Evolutionary conservation across 2,329 filamentous ascomycete genomes (phyloP), one percentile per base, ranked within the genome.

Genomic region (Aspergillus glaucus): DNA sequence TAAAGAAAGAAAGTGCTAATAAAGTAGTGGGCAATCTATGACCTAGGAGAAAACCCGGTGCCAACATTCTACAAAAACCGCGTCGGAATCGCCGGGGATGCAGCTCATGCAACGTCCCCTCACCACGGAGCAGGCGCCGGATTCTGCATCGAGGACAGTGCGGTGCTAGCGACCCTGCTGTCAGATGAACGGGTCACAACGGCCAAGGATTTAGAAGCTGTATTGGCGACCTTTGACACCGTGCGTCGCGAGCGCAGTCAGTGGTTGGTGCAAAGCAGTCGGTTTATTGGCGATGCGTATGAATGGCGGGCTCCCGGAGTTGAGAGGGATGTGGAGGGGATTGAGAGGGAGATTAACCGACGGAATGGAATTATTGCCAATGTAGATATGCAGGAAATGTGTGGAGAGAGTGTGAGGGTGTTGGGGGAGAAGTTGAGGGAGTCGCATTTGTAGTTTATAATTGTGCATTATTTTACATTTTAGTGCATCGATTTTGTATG

Each of bases 61-160:
- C 60, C 68, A 1, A 59, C 58, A 7, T 71, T 67, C 53, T 52
- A 62, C 55, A 63, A 68, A 50, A 61, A 58, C 44, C 59, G 60
- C 6, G 49, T 72, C 6, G 60, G 58, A 12, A 62, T 73, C 34
- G 54, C 65, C 28, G 70, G 70, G 15, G 70, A 73, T 47, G 68
- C 70, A 2, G 69, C 69, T 4, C 71, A 74, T 50, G 70, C 71
- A 0, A 71, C 69, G 1, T 63, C 62, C 0, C 71, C 71, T 3
- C 70, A 74, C 49, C 70, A 73, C 45, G 71, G 71, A 15, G 60
- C 64, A 3, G 66, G 65, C 5, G 66, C 66, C 1, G 63, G 65
- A 2, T 57, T 66, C 47, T 64, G 63, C 46, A 61, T 65, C 34
- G 65, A 67, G 47, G 65, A 68, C 45, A 60, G 56, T 3, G 59